Conservation (phyloP, 164 flowering plant species). For the Taxillus chinensis region DNA sequence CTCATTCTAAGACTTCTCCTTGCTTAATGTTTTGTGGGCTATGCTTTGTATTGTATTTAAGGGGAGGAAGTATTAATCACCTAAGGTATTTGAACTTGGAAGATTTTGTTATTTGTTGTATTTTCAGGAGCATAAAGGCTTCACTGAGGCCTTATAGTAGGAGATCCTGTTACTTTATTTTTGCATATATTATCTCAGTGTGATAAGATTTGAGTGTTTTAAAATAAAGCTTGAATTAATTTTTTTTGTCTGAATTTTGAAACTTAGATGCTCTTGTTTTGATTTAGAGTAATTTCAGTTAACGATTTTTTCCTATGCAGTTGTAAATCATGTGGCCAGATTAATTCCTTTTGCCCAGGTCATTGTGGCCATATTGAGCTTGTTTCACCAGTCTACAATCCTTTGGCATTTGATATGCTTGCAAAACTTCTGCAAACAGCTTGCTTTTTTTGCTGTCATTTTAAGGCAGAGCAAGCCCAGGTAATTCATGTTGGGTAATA, state of each 20-base stretch:
- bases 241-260: neutral
- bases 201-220: too few species aligned
- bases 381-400: slow-evolving; percentile 58
- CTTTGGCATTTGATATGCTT: slow-evolving; percentile 56
- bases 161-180: too few species aligned
- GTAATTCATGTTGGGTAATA: slow-evolving; percentile 19
- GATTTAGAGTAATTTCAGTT: neutral
- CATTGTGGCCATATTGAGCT: slow-evolving; percentile 94
- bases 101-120: too few species aligned
- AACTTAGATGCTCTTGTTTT: neutral
- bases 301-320: slow-evolving; percentile 30
- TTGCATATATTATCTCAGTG: too few species aligned
- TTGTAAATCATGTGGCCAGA: slow-evolving; percentile 70
- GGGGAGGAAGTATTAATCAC: too few species aligned
- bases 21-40: too few species aligned
- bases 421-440: slow-evolving; percentile 32
- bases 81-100: too few species aligned
- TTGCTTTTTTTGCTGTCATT: slow-evolving; percentile 65
- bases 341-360: slow-evolving; percentile 50
- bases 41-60: too few species aligned
- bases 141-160: too few species aligned
- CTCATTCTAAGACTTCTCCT: too few species aligned
- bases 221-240: too few species aligned
- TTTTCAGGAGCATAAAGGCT: too few species aligned
- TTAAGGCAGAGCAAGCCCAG: slow-evolving; percentile 27